phyloP scores from a whole-genome alignment of 441 rosid species.

The Eugenia klotzschiana region DNA sequence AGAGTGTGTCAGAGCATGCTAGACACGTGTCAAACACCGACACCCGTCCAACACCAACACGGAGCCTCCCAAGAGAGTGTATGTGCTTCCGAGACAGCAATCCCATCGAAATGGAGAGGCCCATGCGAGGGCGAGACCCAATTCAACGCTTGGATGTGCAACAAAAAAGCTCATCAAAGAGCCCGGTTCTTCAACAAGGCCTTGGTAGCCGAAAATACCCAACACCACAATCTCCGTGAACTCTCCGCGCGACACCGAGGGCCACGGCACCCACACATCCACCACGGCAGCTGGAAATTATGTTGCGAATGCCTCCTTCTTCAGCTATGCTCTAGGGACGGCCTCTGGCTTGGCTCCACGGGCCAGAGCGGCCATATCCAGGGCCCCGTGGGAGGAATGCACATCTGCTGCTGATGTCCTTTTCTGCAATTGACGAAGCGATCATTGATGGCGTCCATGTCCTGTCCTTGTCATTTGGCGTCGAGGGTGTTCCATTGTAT shows the following conservation, averaged over 20 bases:
- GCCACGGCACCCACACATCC: conserved; percentile 25
- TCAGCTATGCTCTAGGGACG: conserved; percentile 22
- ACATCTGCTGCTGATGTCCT: conserved; percentile 1
- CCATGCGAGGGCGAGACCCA: too few species aligned
- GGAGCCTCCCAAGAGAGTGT: too few species aligned
- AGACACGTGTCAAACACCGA: too few species aligned
- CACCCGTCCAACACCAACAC: too few species aligned
- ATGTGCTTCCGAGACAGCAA: too few species aligned
- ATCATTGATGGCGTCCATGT: conserved; percentile 26
- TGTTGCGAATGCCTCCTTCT: conserved; percentile 13
- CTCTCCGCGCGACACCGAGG: conserved; percentile 14
- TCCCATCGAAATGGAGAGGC: too few species aligned
- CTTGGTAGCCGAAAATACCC: conserved; percentile 10
- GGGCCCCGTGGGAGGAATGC: conserved; percentile 17
- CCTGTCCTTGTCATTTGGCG: conserved; percentile 21
- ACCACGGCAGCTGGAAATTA: conserved; percentile 21
- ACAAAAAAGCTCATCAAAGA: not conserved
- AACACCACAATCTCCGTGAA: conserved; percentile 31
- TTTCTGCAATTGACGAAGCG: conserved; percentile 14
- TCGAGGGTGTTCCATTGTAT: conserved; percentile 5
- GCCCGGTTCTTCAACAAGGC: not conserved
- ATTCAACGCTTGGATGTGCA: not conserved
- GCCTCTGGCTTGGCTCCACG: conserved; percentile 20
- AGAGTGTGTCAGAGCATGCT: too few species aligned
- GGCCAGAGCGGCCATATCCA: conserved; percentile 20